These are phyloP conservation scores for Aleurites moluccanus DNA, from an alignment of 441 rosid genomes.

Conservation along the genomic window DNA sequence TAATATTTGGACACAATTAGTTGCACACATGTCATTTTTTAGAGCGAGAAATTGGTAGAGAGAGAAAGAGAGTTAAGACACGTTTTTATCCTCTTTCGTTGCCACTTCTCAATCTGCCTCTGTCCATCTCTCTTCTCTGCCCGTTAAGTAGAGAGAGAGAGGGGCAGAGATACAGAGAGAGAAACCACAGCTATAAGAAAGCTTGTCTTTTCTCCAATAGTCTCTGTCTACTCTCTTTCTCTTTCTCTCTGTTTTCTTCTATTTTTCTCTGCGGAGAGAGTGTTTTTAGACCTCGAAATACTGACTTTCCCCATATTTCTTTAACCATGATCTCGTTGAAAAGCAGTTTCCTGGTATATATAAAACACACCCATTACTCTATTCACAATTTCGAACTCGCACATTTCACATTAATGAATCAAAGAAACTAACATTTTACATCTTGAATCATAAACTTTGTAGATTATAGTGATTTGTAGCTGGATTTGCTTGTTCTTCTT, in stretches of 20 bases:
- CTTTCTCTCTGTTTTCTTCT: too few relatives aligned
- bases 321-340: constrained; percentile 56
- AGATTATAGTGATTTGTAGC: background rate
- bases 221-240: constrained; percentile 14
- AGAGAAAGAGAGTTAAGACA: constrained; percentile 18
- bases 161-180: background rate
- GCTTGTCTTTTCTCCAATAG: constrained; percentile 1
- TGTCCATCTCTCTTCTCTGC: background rate
- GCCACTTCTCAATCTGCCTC: constrained; percentile 1
- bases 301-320: constrained; percentile 31
- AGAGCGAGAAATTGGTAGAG: background rate
- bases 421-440: background rate
- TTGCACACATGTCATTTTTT: constrained; percentile 30
- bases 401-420: background rate
- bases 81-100: constrained; percentile 26
- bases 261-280: background rate
- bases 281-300: constrained; percentile 18
- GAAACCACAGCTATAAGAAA: background rate
- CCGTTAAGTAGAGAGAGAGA: constrained; percentile 7
- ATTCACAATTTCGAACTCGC: constrained; percentile 14
- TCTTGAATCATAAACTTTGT: background rate
- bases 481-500: background rate
- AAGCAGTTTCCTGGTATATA: constrained; percentile 53
- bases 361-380: constrained; percentile 17
- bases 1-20: constrained; percentile 18